phyloP scores from a whole-genome alignment of 73 alveolate genomes.

The Tetrahymena elliotti region DNA sequence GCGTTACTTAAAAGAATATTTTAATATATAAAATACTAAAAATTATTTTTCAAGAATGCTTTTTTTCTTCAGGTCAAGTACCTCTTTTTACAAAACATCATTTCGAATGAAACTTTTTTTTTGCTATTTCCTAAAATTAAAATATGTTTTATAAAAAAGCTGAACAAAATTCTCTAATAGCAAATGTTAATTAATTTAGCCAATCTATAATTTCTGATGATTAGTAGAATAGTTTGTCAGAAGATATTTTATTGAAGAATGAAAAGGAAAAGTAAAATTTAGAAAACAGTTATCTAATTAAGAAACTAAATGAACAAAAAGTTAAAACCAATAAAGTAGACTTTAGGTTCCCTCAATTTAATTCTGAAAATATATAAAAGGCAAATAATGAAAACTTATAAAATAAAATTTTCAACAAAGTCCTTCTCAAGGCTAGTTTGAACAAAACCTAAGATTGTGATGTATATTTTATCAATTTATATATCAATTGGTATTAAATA shows the following conservation, averaged over 20 bases:
- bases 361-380: background rate
- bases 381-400: background rate
- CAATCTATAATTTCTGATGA: background rate
- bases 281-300: background rate
- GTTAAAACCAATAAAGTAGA: background rate
- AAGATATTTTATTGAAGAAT: background rate
- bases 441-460: background rate
- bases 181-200: background rate
- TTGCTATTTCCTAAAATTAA: too few relatives aligned
- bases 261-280: background rate
- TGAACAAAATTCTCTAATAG: background rate
- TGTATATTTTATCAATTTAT: background rate
- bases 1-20: too few relatives aligned
- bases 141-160: background rate
- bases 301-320: background rate
- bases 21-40: too few relatives aligned
- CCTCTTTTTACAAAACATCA: too few relatives aligned
- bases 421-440: background rate
- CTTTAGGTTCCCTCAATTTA: background rate
- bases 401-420: background rate
- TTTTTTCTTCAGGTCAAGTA: too few relatives aligned
- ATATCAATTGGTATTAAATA: background rate
- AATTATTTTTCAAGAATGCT: too few relatives aligned
- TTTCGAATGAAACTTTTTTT: too few relatives aligned
- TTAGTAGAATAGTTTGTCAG: background rate